phyloP scores from a whole-genome alignment of 495 filamentous ascomycete species.

The Tuber magnatum region DNA sequence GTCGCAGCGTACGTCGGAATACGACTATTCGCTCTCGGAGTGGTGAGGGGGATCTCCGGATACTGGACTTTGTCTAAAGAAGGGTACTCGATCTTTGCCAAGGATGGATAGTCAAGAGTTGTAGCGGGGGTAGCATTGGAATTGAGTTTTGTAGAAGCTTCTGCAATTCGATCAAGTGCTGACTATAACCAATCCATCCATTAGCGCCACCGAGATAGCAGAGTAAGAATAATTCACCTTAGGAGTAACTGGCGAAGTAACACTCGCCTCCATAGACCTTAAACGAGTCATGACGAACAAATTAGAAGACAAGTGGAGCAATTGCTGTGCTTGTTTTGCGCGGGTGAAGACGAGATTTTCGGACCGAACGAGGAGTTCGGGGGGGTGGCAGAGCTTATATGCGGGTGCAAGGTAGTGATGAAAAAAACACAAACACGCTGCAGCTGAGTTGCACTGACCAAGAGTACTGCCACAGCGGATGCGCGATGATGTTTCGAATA shows the following conservation, averaged over 20 bases:
- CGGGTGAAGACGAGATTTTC: background rate
- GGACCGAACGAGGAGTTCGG: background rate
- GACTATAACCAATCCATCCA: slow-evolving; percentile 8
- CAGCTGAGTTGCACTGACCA: background rate
- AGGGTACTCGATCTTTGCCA: slow-evolving; percentile 21
- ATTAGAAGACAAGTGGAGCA: background rate
- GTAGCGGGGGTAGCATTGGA: slow-evolving; percentile 22
- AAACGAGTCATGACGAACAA: background rate
- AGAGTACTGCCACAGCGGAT: background rate
- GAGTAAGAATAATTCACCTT: background rate
- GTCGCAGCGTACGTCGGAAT: slow-evolving; percentile 3
- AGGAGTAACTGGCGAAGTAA: background rate
- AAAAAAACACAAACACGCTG: background rate
- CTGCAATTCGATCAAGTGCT: slow-evolving; percentile 20
- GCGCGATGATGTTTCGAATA: background rate
- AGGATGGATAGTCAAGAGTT: slow-evolving; percentile 16
- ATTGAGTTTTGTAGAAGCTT: slow-evolving; percentile 27
- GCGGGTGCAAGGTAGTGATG: background rate
- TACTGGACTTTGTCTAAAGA: slow-evolving; percentile 22
- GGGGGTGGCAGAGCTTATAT: background rate
- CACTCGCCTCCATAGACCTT: background rate
- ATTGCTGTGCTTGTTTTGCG: background rate
- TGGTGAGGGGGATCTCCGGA: slow-evolving; percentile 7
- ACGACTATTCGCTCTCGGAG: slow-evolving; percentile 23
- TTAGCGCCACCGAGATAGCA: background rate